Conservation (phyloP, 2,329 filamentous ascomycete genomes). For the Sclerotiophoma versabilis region DNA sequence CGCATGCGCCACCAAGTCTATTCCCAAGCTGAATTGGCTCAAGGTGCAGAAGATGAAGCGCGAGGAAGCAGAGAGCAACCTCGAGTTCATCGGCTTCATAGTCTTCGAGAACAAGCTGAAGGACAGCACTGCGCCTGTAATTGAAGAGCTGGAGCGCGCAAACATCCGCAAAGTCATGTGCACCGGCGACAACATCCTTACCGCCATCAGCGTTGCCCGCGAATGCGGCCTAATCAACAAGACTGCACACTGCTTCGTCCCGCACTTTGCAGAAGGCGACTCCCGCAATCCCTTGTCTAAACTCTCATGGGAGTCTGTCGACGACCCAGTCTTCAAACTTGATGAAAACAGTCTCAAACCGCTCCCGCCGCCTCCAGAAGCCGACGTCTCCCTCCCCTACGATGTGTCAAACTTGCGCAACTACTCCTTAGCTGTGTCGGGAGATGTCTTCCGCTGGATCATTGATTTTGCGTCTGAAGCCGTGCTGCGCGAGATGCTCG, state of each 20-base stretch:
- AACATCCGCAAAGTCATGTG: constrained; percentile 94
- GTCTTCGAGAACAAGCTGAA: constrained; percentile 99
- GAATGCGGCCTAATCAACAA: constrained; percentile 85
- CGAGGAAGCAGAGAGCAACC: constrained; percentile 78
- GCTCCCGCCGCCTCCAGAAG: constrained; percentile 71
- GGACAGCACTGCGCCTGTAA: constrained; percentile 78
- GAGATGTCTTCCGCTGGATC: constrained; percentile 96
- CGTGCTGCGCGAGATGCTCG: constrained; percentile 84
- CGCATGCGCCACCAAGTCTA: constrained; percentile 87
- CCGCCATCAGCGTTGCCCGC: constrained; percentile 91
- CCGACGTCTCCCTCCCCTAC: constrained; percentile 84
- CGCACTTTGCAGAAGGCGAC: constrained; percentile 83
- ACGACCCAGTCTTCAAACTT: constrained; percentile 78
- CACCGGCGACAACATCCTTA: constrained; percentile 96
- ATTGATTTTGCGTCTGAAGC: constrained; percentile 87
- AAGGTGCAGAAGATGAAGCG: constrained; percentile 95
- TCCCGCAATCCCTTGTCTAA: constrained; percentile 74
- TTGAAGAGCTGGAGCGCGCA: constrained; percentile 81
- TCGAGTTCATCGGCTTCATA: constrained; percentile 95
- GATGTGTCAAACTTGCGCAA: constrained; percentile 82
- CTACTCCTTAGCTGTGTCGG: constrained; percentile 87
- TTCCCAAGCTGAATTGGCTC: constrained; percentile 88
- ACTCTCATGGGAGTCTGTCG: constrained; percentile 92
- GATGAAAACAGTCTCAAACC: constrained; percentile 83
- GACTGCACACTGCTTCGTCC: constrained; percentile 88